Base-by-base conservation (phyloP, 257 asterid species). In the Ehretia macrophylla region DNA sequence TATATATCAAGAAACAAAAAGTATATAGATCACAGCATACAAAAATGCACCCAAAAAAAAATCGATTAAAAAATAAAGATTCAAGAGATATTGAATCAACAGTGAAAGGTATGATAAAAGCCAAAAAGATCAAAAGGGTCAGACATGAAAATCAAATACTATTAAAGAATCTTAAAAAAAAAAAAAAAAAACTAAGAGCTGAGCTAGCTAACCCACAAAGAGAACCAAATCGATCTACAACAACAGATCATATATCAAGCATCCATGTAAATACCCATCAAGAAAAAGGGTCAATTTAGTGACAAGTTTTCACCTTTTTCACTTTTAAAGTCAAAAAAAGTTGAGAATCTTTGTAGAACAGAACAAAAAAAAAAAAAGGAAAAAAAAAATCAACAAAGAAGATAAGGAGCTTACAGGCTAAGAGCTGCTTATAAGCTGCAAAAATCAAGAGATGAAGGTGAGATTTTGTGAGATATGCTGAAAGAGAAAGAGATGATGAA, bases 281-380 rank as follows among this genome's bases (percentile, higher is more conserved):
- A 20, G 12, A 17, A 5, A 42, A 14, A 56, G 53, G 11, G n/a
- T 10, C 6, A 27, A 27, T 27, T 27, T 27, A 1, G 5, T 37
- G 23, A 50, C 51, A 51, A 32, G 14, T 47, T 58, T 64, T 55
- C 38, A 68, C 74, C n/a, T 19, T 23, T 56, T 6, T 37, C 48
- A 68, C 1, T 42, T 32, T 55, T 46, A 61, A n/a, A 47, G 38
- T 17, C 12, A 27, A 32, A 37, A 17, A 23, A 21, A 59, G 62
- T 32, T 35, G 11, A 38, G 50, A 19, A 46, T 53, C 56, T 55
- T 61, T 17, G 42, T 46, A 48, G n/a, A 5, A 0, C 14, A 11
- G 11, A 51, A 16, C 8, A 40, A 6, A 22, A 8, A 45, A 47
- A 17, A 60, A 51, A 16, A 11, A 40, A 6, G 23, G 10, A 45